phyloP scores from a whole-genome alignment of 176 grass and related monocot species.

The Aegilops tauschii region DNA sequence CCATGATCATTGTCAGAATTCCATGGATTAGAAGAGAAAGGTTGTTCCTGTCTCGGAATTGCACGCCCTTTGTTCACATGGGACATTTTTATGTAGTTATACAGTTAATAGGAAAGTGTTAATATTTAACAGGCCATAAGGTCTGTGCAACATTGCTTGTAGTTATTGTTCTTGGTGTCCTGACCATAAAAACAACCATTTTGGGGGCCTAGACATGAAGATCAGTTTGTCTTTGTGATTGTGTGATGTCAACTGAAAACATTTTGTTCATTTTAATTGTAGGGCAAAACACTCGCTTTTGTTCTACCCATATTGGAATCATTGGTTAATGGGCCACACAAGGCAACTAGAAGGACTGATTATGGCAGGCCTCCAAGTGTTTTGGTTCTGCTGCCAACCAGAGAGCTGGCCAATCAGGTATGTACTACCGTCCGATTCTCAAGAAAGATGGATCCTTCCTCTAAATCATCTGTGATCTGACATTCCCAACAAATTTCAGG shows the following conservation, averaged over 20 bases:
- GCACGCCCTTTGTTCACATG: neutral
- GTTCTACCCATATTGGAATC: slow-evolving; percentile 94
- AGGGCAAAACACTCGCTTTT: slow-evolving; percentile 99
- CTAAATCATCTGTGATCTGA: neutral
- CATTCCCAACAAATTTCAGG: slow-evolving; percentile 40
- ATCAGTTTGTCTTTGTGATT: neutral
- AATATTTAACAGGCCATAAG: neutral
- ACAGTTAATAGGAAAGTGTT: neutral
- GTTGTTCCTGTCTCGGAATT: too few relatives aligned
- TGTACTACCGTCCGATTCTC: neutral
- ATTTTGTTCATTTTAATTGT: neutral
- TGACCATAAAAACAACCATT: neutral
- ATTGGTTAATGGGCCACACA: slow-evolving; percentile 69
- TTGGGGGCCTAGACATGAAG: neutral
- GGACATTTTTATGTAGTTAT: neutral
- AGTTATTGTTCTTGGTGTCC: neutral
- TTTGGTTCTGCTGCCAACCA: slow-evolving; percentile 82
- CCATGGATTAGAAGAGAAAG: neutral
- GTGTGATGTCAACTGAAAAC: neutral
- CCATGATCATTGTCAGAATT: neutral
- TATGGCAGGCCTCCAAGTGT: slow-evolving; percentile 75
- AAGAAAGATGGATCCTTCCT: neutral
- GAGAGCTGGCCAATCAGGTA: slow-evolving; percentile 97
- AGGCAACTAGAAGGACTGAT: slow-evolving; percentile 54
- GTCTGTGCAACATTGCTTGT: neutral